Evolutionary conservation across 306 rosid genomes (phyloP).

Genomic region (Fragaria iinumae): DNA sequence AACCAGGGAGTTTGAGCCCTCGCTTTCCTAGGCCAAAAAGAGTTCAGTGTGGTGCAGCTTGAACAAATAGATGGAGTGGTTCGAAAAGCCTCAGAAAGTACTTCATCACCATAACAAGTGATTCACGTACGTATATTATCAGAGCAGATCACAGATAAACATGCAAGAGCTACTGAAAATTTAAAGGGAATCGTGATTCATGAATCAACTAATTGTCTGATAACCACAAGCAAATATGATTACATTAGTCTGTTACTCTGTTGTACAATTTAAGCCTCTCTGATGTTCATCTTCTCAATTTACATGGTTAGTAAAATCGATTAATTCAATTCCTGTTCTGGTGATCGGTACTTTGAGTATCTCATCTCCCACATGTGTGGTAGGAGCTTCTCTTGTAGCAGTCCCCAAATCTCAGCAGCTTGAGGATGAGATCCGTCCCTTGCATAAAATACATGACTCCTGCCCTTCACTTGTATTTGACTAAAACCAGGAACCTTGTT

Average conservation of each 20-base stretch:
- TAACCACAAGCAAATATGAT: not conserved
- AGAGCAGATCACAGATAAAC: not conserved
- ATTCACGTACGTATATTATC: not conserved
- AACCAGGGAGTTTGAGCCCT: not conserved
- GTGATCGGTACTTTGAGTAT: not conserved
- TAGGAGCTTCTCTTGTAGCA: conserved; percentile 43
- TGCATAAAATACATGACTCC: conserved; percentile 35
- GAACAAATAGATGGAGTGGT: not conserved
- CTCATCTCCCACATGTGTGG: conserved; percentile 43
- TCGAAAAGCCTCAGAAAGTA: not conserved
- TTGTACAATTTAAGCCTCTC: not conserved
- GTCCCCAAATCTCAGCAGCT: conserved; percentile 32
- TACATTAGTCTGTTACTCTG: not conserved
- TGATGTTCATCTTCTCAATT: not conserved
- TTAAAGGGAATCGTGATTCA: not conserved
- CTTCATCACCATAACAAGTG: not conserved
- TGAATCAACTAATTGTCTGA: not conserved
- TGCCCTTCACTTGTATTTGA: conserved; percentile 42
- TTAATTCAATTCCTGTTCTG: not conserved
- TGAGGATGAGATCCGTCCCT: conserved; percentile 46
- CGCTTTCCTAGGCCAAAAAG: not conserved
- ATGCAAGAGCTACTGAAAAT: not conserved
- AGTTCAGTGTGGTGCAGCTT: not conserved
- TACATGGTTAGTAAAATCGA: not conserved
- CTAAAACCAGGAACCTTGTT: conserved; percentile 47